Evolutionary conservation across 2,329 filamentous ascomycete genomes (phyloP).

Genomic region (Coleophoma crateriformis): DNA sequence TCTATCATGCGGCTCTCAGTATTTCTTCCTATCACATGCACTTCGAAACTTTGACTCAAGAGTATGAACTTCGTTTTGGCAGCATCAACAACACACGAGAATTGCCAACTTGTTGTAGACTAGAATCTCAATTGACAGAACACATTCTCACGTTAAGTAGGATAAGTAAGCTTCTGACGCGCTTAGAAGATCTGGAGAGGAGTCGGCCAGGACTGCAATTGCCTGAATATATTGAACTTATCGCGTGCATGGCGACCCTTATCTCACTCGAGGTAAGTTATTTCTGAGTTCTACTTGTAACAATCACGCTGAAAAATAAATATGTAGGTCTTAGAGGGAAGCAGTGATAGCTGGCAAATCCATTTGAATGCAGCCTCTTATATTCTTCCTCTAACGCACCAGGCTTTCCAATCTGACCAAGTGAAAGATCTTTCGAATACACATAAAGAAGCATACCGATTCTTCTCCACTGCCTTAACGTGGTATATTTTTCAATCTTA

Average conservation of each 20-base stretch:
- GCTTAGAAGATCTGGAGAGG: constrained; percentile 22
- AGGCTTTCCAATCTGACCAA: too few relatives aligned
- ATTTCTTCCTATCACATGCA: constrained; percentile 41
- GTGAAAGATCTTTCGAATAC: too few relatives aligned
- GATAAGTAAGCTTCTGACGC: constrained; percentile 6
- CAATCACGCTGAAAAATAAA: constrained; percentile 26
- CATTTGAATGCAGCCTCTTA: constrained; percentile 15
- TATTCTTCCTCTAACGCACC: too few relatives aligned
- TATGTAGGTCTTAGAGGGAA: constrained; percentile 38
- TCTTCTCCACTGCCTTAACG: too few relatives aligned
- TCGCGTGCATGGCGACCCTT: constrained; percentile 19
- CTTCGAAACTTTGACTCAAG: not conserved
- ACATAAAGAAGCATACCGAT: too few relatives aligned
- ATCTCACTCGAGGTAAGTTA: constrained; percentile 49
- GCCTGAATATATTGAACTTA: constrained; percentile 13
- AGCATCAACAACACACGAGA: not conserved
- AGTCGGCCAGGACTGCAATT: constrained; percentile 36
- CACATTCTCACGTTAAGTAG: constrained; percentile 3
- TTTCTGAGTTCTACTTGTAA: constrained; percentile 33
- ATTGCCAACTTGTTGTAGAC: not conserved
- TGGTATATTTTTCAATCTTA: too few relatives aligned
- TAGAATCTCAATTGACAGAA: constrained; percentile 26
- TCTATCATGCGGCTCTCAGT: constrained; percentile 53
- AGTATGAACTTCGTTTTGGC: not conserved
- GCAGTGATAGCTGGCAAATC: constrained; percentile 15